Evolutionary conservation across 371 early-diverging fungal genomes (phyloP), one percentile per base, ranked within the genome.

Genomic region (Chytridium lagenaria): DNA sequence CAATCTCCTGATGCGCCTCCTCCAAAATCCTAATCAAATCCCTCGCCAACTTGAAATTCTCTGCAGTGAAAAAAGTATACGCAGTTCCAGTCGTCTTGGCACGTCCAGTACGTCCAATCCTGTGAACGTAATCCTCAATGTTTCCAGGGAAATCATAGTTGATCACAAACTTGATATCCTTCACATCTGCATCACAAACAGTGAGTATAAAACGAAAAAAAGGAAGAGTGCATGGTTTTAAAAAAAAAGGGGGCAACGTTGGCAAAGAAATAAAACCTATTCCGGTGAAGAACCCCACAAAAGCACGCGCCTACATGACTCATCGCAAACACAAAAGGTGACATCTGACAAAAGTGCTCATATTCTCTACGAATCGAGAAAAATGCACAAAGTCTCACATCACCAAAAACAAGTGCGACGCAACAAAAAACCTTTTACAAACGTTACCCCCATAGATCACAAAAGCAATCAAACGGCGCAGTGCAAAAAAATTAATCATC

Each of bases 91-190:
- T 92, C 57, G 90, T 90, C 30, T 83, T 94, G 70, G 97, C 98
- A 88, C 99, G 97, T 77, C 99, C 99, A 33, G 99, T 99, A 87
- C 99, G 92, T 70, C 99, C 99, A 72, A 99, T 98, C 1, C 83
- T 77, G 66, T 82, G 83, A 49, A 82, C 77, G 74, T 82, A 82
- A 50, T 82, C 83, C 69, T 82, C 83, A 64, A 82, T 78, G 68
- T 80, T 82, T 69, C 80, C 78, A 7, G 83, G 79, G 71, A 82
- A 80, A 67, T 82, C 83, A 59, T 59, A 82, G 79, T 82, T 82
- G 70, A 80, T 69, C 30, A 82, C 83, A 63, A 77, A 67, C 73
- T 77, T 31, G 16, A 70, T 75, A 59, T 72, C 77, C 89, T 93
- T 94, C 77, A 94, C 92, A 84, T 94, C 55, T 52, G 12, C 44